These are phyloP conservation scores for Yamadazyma jaroonii DNA, from an alignment of 1,139 yeast species.

Conservation along the genomic window DNA sequence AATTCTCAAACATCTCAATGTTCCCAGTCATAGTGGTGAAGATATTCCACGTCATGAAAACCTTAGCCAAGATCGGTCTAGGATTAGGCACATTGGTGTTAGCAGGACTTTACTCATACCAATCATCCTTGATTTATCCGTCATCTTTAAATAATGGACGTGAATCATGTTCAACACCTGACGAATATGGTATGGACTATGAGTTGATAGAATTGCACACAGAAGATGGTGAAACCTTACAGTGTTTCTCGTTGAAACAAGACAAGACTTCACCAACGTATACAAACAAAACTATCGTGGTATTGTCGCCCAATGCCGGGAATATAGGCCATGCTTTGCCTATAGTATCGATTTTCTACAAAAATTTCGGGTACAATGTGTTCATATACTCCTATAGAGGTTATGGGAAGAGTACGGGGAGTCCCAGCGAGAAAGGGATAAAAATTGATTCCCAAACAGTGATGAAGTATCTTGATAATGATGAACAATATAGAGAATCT, in stretches of 20 bases:
- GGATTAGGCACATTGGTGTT: constrained; percentile 41
- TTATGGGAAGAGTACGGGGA: constrained; percentile 83
- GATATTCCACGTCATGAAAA: constrained; percentile 15
- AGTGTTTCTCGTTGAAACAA: constrained; percentile 47
- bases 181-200: constrained; percentile 58
- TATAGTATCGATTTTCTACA: constrained; percentile 68
- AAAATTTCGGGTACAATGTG: constrained; percentile 69
- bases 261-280: constrained; percentile 40
- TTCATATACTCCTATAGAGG: constrained; percentile 89
- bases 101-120: constrained; percentile 63
- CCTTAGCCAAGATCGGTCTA: constrained; percentile 28
- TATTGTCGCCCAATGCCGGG: constrained; percentile 93
- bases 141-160: constrained; percentile 78
- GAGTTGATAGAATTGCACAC: constrained; percentile 63
- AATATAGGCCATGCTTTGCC: constrained; percentile 94
- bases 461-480: constrained; percentile 51
- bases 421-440: constrained; percentile 73
- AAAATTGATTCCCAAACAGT: constrained; percentile 80
- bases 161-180: constrained; percentile 76
- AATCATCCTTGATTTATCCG: constrained; percentile 74
- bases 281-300: constrained; percentile 65
- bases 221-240: constrained; percentile 55
- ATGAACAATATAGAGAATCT: constrained; percentile 49
- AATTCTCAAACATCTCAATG: too few species aligned
- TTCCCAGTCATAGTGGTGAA: constrained; percentile 7